phyloP scores from a whole-genome alignment of 2,329 filamentous ascomycete species.

The Penicillium sp. region DNA sequence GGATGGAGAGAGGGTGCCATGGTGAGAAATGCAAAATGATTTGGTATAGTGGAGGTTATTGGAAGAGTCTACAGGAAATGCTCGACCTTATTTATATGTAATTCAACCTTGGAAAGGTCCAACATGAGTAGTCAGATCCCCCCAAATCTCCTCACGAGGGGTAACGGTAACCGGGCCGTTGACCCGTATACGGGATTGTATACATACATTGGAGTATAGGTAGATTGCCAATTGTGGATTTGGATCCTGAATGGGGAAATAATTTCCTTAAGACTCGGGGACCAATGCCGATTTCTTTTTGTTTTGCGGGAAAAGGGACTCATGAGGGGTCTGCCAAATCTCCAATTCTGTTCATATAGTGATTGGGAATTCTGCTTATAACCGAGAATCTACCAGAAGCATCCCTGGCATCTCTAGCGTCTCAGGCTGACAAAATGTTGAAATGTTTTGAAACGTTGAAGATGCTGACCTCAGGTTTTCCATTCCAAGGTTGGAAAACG shows the following conservation, averaged over 20 bases:
- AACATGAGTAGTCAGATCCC: not conserved
- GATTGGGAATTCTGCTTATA: not conserved
- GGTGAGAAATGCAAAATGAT: conserved; percentile 5
- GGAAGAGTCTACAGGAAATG: not conserved
- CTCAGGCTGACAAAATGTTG: not conserved
- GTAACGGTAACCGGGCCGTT: not conserved
- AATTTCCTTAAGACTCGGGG: not conserved
- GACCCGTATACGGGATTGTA: not conserved
- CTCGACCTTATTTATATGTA: not conserved
- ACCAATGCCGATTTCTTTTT: not conserved
- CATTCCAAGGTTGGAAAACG: not conserved
- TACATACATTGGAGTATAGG: too few relatives aligned
- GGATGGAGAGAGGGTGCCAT: conserved; percentile 49
- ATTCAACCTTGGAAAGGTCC: too few relatives aligned
- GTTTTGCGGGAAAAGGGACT: too few relatives aligned
- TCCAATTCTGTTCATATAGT: not conserved
- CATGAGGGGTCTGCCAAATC: not conserved
- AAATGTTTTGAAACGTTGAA: not conserved
- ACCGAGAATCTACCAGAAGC: not conserved
- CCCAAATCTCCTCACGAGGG: conserved; percentile 1
- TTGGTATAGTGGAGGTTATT: not conserved
- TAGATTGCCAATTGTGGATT: not conserved
- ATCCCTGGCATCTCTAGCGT: not conserved
- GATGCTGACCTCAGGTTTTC: not conserved
- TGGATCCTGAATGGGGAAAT: conserved; percentile 1